Base-by-base conservation (phyloP, 169 alveolate genomes). In the Cryptosporidium viatorum region DNA sequence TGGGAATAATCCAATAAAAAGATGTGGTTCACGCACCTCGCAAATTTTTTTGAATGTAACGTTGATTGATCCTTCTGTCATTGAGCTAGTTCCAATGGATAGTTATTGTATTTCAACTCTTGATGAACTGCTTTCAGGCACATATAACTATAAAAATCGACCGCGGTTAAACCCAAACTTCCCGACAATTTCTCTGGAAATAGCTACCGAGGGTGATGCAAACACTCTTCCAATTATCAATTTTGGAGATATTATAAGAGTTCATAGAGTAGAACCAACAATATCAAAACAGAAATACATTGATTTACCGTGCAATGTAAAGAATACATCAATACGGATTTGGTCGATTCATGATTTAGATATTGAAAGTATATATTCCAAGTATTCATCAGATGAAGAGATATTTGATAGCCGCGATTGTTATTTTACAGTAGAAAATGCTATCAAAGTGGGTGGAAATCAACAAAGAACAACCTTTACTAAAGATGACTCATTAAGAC, bases 401-500 rank as follows among this genome's bases (percentile, higher is more conserved):
- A 65, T 80, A 2, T 65, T 41, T 43, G 29, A 62, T 41, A 60
- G 80, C 35, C 65, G 31, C 26, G 65, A 80, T 26, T 80, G 89
- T 16, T 80, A 80, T 67, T 41, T 80, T 29, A 80, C 73, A 4
- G 89, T 80, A 14, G 89, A 80, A 21, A 80, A 80, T 62, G 89
- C 89, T 6, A 37, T 62, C 7, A 80, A 67, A 41, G 89, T 67
- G 29, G 89, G 89, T 1, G 59, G 58, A 37, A 45, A 16, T 18
- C 89, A 80, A 21, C 89, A 59, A 62, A 80, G 65, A 14, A 80
- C 89, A 21, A 80, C 89, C 8, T 80, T 80, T 62, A 80, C 89
- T 41, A 65, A 80, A 50, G 65, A 80, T 10, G 89, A 80, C 26
- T 80, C 89, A 8, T 23, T 80, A 18, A 80, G 74, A 65, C 69